Evolutionary conservation across 257 asterid species (phyloP).

Genomic region (Ehretia macrophylla): DNA sequence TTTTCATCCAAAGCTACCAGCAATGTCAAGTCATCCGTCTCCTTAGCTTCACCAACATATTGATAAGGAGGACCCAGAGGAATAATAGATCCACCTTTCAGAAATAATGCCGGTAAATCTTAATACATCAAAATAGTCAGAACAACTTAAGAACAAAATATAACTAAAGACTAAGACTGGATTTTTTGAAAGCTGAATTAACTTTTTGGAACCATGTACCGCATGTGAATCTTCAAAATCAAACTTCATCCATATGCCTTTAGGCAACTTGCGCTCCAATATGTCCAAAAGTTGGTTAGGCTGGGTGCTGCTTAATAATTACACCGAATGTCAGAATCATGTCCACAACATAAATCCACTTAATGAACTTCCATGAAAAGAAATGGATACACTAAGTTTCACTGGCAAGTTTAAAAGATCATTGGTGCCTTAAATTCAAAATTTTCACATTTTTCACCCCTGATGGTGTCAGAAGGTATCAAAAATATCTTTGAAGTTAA

Average conservation of each 20-base stretch:
- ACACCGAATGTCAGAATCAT: conserved; percentile 12
- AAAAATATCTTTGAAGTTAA: no score
- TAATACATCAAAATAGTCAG: conserved; percentile 25
- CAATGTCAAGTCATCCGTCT: conserved; percentile 59
- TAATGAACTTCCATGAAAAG: background rate
- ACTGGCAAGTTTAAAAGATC: no score
- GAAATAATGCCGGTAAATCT: conserved; percentile 89
- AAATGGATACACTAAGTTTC: no score
- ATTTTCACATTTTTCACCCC: no score
- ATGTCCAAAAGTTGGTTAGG: conserved; percentile 46
- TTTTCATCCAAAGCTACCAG: conserved; percentile 77
- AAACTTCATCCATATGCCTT: conserved; percentile 78
- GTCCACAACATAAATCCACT: conserved; percentile 2
- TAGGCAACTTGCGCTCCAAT: conserved; percentile 63
- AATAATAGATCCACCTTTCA: conserved; percentile 86
- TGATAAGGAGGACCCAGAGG: conserved; percentile 61
- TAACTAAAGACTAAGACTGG: background rate
- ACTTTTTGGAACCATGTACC: conserved; percentile 36
- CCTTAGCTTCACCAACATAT: conserved; percentile 75
- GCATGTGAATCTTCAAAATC: conserved; percentile 95
- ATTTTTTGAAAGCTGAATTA: background rate
- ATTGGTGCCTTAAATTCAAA: no score
- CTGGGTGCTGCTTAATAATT: conserved; percentile 55
- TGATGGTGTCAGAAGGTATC: no score
- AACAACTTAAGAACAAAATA: conserved; percentile 4